phyloP scores from a whole-genome alignment of 2,329 filamentous ascomycete species.

The Stemphylium lycopersici region DNA sequence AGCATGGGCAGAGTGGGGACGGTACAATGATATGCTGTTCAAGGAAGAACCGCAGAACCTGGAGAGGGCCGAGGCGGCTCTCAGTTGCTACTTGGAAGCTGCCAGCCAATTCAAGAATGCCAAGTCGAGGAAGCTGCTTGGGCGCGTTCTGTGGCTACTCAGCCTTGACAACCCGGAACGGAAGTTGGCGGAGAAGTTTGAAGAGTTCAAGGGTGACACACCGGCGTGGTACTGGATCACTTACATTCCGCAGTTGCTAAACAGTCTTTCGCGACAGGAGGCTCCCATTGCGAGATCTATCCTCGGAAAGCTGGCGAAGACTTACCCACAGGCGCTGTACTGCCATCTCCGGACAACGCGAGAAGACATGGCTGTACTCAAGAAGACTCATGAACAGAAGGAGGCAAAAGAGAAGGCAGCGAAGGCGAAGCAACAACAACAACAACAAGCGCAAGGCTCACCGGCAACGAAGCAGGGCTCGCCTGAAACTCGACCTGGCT shows the following conservation, averaged over 20 bases:
- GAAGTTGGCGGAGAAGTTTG: constrained; percentile 82
- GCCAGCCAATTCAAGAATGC: constrained; percentile 96
- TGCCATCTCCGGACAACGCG: constrained; percentile 92
- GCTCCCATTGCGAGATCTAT: constrained; percentile 85
- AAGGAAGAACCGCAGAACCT: constrained; percentile 86
- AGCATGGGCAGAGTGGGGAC: constrained; percentile 98
- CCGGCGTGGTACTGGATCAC: constrained; percentile 99
- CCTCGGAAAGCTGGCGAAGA: constrained; percentile 90
- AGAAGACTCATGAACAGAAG: constrained; percentile 78
- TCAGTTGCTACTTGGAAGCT: constrained; percentile 95
- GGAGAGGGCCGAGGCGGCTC: constrained; percentile 83
- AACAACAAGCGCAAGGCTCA: constrained; percentile 46
- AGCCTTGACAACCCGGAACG: constrained; percentile 90
- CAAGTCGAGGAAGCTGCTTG: constrained; percentile 92
- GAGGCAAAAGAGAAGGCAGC: constrained; percentile 61
- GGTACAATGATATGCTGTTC: constrained; percentile 96
- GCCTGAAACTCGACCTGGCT: constrained; percentile 41
- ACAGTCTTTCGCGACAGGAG: constrained; percentile 89
- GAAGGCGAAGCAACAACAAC: constrained; percentile 68
- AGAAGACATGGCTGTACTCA: constrained; percentile 91
- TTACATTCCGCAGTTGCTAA: constrained; percentile 94
- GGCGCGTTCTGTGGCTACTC: constrained; percentile 91
- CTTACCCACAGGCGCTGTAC: constrained; percentile 92
- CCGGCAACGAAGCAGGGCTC: constrained; percentile 47
- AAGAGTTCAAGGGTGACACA: constrained; percentile 96